Evolutionary conservation across 148 eudicot genomes (phyloP), one percentile per base, ranked within the genome.

Genomic region (Vaccinium macrocarpon): DNA sequence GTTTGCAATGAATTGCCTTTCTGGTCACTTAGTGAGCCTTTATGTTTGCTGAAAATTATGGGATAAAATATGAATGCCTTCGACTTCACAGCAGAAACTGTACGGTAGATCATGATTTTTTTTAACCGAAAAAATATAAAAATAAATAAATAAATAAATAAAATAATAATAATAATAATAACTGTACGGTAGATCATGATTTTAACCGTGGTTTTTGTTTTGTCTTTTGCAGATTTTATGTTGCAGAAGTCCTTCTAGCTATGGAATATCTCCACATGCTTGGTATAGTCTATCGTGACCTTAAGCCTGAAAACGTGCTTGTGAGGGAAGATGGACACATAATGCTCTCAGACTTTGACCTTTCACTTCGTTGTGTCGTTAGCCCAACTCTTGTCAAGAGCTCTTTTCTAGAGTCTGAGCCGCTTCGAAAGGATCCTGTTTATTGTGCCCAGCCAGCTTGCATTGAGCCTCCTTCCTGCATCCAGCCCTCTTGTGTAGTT

Each of bases 231-330:
- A 93, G 96, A 84, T 93, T 93, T 89, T 93, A 93, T 83, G 94
- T 90, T 21, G 90, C 96, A 18, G 96, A 93, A 84, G 92, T 93
- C 78, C 93, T 93, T 56, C 87, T 93, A 49, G 81, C 96, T 16
- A 76, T 93, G 82, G 96, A 93, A 85, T 93, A 93, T 85, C 92
- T 93, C 46, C 96, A 93, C 90, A 93, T 93, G 96, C 93, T 93
- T 64, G 96, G 96, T 38, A 92, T 92, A 8, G 91, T 92, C 21
- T 91, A 92, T 73, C 92, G 94, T 73, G 96, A 92, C 82, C 91
- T 93, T 4, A 92, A 92, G 85, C 96, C 96, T 1, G 96, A 93
- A 83, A 93, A 93, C 35, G 92, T 93, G 51, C 91, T 92, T 27
- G 94, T 93, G 53, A 88, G 97, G 85, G 94, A 93, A 64, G 94